These are phyloP conservation scores for Astragalus membranaceus DNA, from an alignment of 306 rosid genomes.

Conservation along the genomic window DNA sequence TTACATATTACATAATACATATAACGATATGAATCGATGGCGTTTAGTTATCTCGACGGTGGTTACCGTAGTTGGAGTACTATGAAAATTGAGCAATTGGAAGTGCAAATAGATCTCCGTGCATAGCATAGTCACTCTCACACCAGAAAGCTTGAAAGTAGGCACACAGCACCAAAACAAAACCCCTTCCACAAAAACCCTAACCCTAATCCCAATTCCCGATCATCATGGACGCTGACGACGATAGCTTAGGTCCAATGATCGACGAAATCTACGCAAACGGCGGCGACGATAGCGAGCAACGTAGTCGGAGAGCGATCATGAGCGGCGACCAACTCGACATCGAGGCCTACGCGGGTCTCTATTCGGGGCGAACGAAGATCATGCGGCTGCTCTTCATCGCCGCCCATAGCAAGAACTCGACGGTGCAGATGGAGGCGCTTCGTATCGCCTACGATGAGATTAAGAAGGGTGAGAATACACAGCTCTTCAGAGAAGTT, in stretches of 20 bases:
- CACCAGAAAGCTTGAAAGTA: not conserved
- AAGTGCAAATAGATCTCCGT: not conserved
- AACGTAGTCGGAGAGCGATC: slow-evolving; percentile 53
- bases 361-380: slow-evolving; percentile 86
- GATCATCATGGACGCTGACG: slow-evolving; percentile 64
- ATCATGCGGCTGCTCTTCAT: slow-evolving; percentile 72
- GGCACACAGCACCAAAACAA: slow-evolving; percentile 14
- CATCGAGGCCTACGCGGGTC: slow-evolving; percentile 80
- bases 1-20: too few species aligned
- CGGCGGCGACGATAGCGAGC: slow-evolving; percentile 53
- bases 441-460: slow-evolving; percentile 97
- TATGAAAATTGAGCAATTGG: not conserved
- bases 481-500: slow-evolving; percentile 73
- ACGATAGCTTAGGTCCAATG: slow-evolving; percentile 60
- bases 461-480: slow-evolving; percentile 94
- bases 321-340: slow-evolving; percentile 94
- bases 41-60: not conserved
- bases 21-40: not conserved
- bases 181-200: slow-evolving; percentile 14
- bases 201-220: slow-evolving; percentile 4
- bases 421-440: slow-evolving; percentile 70
- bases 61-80: not conserved
- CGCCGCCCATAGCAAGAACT: slow-evolving; percentile 45
- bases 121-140: not conserved
- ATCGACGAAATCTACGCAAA: slow-evolving; percentile 80